Percentiles rank a stretch among this genome's conserved stretches.
phyloP scores from a whole-genome alignment of 2,329 filamentous ascomycete genomes.

The Ceratocystis harringtonii region DNA sequence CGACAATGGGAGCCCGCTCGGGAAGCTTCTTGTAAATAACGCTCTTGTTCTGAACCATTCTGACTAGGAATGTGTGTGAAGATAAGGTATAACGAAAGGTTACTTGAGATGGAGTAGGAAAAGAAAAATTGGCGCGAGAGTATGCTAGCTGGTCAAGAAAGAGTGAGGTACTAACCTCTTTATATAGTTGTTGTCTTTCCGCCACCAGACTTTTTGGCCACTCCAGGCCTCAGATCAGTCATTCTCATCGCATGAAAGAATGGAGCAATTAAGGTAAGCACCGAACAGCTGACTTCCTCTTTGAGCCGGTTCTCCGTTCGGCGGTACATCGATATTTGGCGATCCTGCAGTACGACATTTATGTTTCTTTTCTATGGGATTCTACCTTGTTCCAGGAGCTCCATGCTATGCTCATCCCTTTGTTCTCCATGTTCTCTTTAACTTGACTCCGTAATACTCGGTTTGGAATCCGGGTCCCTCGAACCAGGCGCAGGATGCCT shows the following conservation, averaged over 20 bases:
- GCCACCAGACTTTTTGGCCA: neutral
- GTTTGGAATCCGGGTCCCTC: neutral
- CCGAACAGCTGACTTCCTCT: neutral
- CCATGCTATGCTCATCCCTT: neutral
- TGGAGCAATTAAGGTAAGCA: no score
- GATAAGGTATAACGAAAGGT: neutral
- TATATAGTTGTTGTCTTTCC: neutral
- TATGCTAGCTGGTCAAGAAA: neutral
- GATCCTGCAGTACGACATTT: neutral
- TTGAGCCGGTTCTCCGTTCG: neutral
- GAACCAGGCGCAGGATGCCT: neutral
- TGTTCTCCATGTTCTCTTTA: no score
- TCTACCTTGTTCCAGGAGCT: neutral
- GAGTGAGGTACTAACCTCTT: neutral
- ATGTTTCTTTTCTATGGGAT: neutral
- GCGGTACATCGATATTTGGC: neutral
- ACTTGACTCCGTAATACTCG: neutral
- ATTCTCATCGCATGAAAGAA: neutral
- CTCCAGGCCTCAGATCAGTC: neutral
- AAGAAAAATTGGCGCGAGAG: neutral
- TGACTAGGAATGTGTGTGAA: neutral
- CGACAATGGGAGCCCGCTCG: slow-evolving; percentile 48
- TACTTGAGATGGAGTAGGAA: neutral
- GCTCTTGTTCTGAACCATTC: slow-evolving; percentile 48
- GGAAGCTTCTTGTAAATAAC: slow-evolving; percentile 60